Conservation (phyloP, 805 yeast genomes). For the Saccharomycopsis fodiens region DNA sequence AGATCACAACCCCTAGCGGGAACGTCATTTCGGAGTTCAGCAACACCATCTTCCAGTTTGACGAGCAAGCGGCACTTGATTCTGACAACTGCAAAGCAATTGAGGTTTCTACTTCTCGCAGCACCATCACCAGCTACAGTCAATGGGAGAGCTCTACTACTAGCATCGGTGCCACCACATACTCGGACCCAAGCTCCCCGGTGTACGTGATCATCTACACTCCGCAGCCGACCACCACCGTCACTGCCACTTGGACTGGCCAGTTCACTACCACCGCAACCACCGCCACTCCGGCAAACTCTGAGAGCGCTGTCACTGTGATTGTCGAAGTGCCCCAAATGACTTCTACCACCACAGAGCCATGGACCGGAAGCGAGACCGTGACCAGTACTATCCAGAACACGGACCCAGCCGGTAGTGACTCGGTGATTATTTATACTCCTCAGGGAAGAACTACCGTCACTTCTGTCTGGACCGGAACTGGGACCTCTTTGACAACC, state of each 20-base stretch:
- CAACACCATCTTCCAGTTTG: not conserved
- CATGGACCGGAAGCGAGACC: conserved; percentile 5
- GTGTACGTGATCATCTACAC: conserved; percentile 1
- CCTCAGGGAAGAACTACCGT: conserved; percentile 9
- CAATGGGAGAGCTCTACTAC: conserved; percentile 18
- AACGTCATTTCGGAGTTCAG: not conserved
- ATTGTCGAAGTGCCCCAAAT: not conserved
- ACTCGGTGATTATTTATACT: conserved; percentile 6
- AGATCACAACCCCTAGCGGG: not conserved
- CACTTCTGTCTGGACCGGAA: not conserved
- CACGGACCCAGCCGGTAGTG: not conserved
- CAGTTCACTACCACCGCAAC: conserved; percentile 21
- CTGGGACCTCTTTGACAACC: not conserved
- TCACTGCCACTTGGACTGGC: not conserved
- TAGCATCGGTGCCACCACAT: conserved; percentile 18
- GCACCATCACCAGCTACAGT: conserved; percentile 13
- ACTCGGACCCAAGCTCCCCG: not conserved
- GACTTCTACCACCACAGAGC: conserved; percentile 4
- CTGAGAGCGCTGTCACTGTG: not conserved
- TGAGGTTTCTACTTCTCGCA: not conserved
- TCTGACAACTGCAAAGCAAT: not conserved
- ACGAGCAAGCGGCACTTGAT: no score
- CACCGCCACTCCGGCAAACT: conserved; percentile 7
- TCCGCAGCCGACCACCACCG: conserved; percentile 5
- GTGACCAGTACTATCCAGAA: not conserved